Base-by-base conservation (phyloP, 495 filamentous ascomycete species). In the Lasiosphaeria hispida region DNA sequence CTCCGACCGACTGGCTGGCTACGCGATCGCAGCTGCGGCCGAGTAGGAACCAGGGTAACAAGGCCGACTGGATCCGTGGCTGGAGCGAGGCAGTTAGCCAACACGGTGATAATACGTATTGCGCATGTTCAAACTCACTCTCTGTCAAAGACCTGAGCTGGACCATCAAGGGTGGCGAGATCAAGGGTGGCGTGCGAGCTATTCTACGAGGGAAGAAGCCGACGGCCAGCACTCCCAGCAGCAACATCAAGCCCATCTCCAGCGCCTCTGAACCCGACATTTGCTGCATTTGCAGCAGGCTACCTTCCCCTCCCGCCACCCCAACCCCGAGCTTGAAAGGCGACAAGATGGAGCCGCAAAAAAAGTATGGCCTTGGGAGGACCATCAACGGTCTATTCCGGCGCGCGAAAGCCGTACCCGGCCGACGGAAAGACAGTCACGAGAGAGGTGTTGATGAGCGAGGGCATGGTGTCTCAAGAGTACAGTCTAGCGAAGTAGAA, bases 41-140 rank as follows among this genome's bases (percentile, higher is more conserved):
- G 5, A 60, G 66, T 15, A 55, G 44, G 35, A 65, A 67, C 30
- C 56, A 63, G 30, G 65, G 65, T 30, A 69, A 60, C n/a, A 69
- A 68, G 45, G 66, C 62, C n/a, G 66, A 71, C 36, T 71, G 68
- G 68, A 67, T 71, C 30, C 66, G 64, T 10, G 66, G 68, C 47
- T 71, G 68, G 68, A 71, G 68, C 47, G 51, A 65, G 13, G 59
- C 53, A 11, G 68, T 71, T 38, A 52, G 48, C 48, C 40, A 18
- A 13, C 55, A 64, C 47, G 68, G 68, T 34, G 50, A 58, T 5
- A 53, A 55, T 15, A 59, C 68, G 7, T 71, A 71, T 53, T 71
- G 68, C 41, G 57, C 55, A 4, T 71, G 68, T 55, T 69, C 68
- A 4, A 64, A 65, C 13, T 17, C 44, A 7, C 11, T 35, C 19